Evolutionary conservation across 768 basidiomycete species (phyloP).

Genomic region (Clavulina sp.): DNA sequence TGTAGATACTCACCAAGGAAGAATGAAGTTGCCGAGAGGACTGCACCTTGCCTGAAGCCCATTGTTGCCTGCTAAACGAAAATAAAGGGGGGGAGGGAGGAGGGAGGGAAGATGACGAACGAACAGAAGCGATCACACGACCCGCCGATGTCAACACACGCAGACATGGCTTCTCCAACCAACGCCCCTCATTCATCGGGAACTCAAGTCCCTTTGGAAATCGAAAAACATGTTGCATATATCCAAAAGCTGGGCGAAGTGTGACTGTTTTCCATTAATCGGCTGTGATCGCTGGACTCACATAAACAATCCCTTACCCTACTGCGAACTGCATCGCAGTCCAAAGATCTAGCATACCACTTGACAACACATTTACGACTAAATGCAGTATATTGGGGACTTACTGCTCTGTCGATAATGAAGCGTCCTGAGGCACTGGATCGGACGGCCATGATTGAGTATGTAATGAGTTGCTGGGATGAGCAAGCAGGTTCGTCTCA

Average conservation of each 20-base stretch:
- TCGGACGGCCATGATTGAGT: slow-evolving; percentile 67
- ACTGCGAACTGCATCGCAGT: slow-evolving; percentile 23
- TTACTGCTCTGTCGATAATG: slow-evolving; percentile 76
- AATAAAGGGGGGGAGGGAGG: too few species aligned
- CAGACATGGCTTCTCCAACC: too few species aligned
- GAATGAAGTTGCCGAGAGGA: slow-evolving; percentile 75
- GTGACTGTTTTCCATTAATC: background rate
- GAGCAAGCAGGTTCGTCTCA: slow-evolving; percentile 51
- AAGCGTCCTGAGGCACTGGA: slow-evolving; percentile 59
- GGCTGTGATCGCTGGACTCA: background rate
- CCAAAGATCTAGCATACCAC: slow-evolving; percentile 69
- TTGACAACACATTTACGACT: slow-evolving; percentile 83
- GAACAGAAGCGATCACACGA: too few species aligned
- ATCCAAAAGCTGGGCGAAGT: slow-evolving; percentile 18
- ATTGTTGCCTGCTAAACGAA: slow-evolving; percentile 34
- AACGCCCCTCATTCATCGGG: too few species aligned
- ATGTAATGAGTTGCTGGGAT: slow-evolving; percentile 92
- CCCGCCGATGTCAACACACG: too few species aligned
- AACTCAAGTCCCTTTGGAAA: too few species aligned
- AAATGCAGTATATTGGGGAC: slow-evolving; percentile 95
- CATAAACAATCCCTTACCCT: background rate
- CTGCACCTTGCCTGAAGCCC: slow-evolving; percentile 83
- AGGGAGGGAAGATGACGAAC: too few species aligned
- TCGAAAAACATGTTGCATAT: too few species aligned
- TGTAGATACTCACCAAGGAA: slow-evolving; percentile 49